Evolutionary conservation across 129 eudicot species (phyloP).

Genomic region (Sambucus nigra): DNA sequence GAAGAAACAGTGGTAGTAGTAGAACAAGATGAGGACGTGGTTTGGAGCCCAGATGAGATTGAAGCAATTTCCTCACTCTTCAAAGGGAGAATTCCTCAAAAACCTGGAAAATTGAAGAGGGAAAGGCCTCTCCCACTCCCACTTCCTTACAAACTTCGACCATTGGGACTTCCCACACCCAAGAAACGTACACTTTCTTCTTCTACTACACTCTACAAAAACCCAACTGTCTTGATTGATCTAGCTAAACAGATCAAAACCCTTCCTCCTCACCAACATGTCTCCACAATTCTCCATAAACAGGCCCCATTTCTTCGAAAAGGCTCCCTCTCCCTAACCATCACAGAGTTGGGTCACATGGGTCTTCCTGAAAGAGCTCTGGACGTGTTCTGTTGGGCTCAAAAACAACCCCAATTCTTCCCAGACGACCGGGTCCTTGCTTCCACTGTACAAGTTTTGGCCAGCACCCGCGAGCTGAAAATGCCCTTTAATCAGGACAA

Average conservation of each 20-base stretch:
- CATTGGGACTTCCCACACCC: slow-evolving; percentile 55
- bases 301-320: slow-evolving; percentile 61
- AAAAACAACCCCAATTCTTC: slow-evolving; percentile 62
- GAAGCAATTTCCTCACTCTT: slow-evolving; percentile 76
- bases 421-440: slow-evolving; percentile 83
- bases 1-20: not conserved
- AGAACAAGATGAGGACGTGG: slow-evolving; percentile 14
- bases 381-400: slow-evolving; percentile 73
- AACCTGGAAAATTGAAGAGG: slow-evolving; percentile 61
- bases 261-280: slow-evolving; percentile 57
- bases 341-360: slow-evolving; percentile 81
- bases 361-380: slow-evolving; percentile 77
- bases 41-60: slow-evolving; percentile 78
- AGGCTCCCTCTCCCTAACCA: slow-evolving; percentile 71
- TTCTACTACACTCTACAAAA: slow-evolving; percentile 48
- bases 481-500: slow-evolving; percentile 47
- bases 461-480: slow-evolving; percentile 47
- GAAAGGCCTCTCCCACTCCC: slow-evolving; percentile 84
- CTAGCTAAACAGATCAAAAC: slow-evolving; percentile 66
- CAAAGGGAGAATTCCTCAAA: slow-evolving; percentile 74
- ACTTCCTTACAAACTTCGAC: slow-evolving; percentile 59
- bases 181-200: slow-evolving; percentile 28
- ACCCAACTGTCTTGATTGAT: slow-evolving; percentile 56
- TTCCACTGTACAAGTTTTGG: slow-evolving; percentile 75
- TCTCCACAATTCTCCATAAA: slow-evolving; percentile 45